phyloP scores from a whole-genome alignment of 148 eudicot species.

The Hydrangea macrophylla region DNA sequence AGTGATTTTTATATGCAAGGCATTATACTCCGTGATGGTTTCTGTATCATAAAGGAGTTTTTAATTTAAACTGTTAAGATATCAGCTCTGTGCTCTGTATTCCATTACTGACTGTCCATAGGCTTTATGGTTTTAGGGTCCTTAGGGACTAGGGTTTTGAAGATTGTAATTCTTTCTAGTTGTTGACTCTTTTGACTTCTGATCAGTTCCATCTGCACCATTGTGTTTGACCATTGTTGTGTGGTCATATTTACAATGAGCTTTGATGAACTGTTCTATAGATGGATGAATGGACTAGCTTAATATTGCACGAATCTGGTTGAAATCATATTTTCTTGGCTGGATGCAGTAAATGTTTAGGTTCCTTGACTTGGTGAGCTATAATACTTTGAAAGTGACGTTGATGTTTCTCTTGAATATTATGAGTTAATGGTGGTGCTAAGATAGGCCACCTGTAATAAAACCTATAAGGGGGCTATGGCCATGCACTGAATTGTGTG shows the following conservation, averaged over 20 bases:
- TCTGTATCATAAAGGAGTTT: not conserved
- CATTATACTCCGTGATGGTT: not conserved
- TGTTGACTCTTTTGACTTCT: not conserved
- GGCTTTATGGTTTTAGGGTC: too few species aligned
- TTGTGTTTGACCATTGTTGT: too few species aligned
- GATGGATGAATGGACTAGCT: not conserved
- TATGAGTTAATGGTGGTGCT: not conserved
- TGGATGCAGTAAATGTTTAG: not conserved
- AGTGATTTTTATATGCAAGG: too few species aligned
- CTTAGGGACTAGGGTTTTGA: not conserved
- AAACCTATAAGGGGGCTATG: not conserved
- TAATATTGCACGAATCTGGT: not conserved
- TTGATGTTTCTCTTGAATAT: not conserved
- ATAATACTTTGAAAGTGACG: too few species aligned
- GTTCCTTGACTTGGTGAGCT: not conserved
- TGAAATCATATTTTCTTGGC: not conserved
- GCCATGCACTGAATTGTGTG: not conserved
- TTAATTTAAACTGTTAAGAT: not conserved
- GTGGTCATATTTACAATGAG: not conserved
- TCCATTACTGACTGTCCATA: too few species aligned
- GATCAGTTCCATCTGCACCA: too few species aligned
- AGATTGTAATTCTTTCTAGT: not conserved
- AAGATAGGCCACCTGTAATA: not conserved
- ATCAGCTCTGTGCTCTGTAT: too few species aligned
- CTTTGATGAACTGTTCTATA: not conserved